A percentile compares a stretch with the other conserved stretches of the same genome.
These are phyloP conservation scores for Astrothelium subdiscretum DNA, from an alignment of 495 filamentous ascomycete species.

Conservation along the genomic window DNA sequence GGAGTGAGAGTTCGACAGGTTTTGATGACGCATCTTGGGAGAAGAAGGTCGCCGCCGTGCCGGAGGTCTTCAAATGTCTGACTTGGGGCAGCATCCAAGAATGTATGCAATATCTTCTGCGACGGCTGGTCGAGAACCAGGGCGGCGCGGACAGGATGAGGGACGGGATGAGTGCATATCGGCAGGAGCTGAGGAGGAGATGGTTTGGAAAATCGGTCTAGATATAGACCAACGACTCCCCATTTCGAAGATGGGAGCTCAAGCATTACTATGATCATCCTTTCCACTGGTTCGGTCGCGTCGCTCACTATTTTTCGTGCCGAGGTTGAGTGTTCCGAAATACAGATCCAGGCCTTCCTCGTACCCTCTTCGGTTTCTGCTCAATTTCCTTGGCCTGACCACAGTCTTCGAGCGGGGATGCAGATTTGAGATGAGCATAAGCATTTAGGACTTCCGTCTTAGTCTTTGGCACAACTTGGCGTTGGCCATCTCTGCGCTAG, in stretches of 20 bases:
- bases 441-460: neutral
- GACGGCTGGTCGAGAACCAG: constrained; percentile 30
- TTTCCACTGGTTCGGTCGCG: neutral
- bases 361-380: neutral
- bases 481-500: neutral
- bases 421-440: neutral
- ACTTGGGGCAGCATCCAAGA: constrained; percentile 29
- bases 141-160: constrained; percentile 28
- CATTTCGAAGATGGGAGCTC: neutral
- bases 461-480: neutral
- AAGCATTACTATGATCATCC: neutral
- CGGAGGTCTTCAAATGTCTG: constrained; percentile 30
- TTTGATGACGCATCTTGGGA: constrained; percentile 16
- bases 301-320: neutral
- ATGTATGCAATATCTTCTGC: constrained; percentile 30
- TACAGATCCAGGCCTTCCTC: neutral
- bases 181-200: constrained; percentile 19
- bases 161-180: constrained; percentile 14
- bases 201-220: neutral
- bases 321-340: neutral
- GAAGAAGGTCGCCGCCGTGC: constrained; percentile 13
- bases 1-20: neutral
- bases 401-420: neutral
- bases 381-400: neutral
- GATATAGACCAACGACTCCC: neutral